Evolutionary conservation across 495 filamentous ascomycete species (phyloP).

Genomic region (Hypoxylon lienhwacheense): DNA sequence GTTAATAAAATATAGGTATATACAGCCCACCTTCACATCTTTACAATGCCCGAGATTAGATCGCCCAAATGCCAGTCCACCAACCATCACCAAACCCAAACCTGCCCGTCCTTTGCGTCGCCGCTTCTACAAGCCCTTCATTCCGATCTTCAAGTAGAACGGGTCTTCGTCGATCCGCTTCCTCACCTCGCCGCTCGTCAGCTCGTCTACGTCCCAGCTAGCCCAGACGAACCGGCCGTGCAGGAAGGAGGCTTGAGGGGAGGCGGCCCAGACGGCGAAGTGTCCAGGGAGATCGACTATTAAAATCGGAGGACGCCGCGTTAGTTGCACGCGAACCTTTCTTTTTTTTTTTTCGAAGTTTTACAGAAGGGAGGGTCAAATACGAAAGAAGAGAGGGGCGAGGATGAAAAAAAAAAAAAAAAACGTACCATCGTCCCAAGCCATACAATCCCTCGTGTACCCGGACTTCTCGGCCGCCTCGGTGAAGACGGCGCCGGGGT

Average conservation of each 20-base stretch:
- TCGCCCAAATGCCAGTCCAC: background rate
- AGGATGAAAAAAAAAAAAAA: background rate
- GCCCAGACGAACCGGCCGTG: conserved; percentile 54
- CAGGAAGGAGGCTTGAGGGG: conserved; percentile 54
- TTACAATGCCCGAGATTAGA: too few relatives aligned
- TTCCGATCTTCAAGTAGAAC: conserved; percentile 33
- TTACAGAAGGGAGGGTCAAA: background rate
- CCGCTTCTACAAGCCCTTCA: conserved; percentile 35
- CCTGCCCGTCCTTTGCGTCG: background rate
- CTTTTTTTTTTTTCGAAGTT: background rate
- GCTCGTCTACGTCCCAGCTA: conserved; percentile 59
- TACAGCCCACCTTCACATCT: too few relatives aligned
- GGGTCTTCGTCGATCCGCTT: conserved; percentile 42
- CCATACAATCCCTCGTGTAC: conserved; percentile 5
- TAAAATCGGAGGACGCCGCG: background rate
- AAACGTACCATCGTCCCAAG: conserved; percentile 46
- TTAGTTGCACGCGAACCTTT: background rate
- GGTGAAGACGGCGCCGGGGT: conserved; percentile 47
- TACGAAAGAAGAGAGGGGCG: background rate
- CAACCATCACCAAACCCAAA: background rate
- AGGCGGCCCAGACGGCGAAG: conserved; percentile 55
- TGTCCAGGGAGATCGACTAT: conserved; percentile 48
- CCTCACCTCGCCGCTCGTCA: conserved; percentile 40
- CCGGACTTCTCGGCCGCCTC: conserved; percentile 30
- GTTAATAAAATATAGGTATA: too few relatives aligned